Evolutionary conservation across 495 filamentous ascomycete species (phyloP).

Genomic region (Xylaria nigripes): DNA sequence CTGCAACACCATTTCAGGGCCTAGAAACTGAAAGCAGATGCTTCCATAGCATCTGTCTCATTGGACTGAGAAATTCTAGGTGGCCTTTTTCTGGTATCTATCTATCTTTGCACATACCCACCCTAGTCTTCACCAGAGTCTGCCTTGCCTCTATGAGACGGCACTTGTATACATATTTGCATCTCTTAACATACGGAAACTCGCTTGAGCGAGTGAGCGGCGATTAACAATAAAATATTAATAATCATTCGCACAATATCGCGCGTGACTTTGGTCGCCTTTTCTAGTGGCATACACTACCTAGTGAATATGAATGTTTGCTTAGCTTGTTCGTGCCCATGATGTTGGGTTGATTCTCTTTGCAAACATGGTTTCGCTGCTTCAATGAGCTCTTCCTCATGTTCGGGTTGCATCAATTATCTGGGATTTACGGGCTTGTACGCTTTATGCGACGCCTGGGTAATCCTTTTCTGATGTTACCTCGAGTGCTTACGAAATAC

Average conservation of each 20-base stretch:
- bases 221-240: conserved; percentile 22
- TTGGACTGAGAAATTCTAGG: conserved; percentile 11
- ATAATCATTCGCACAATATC: conserved; percentile 7
- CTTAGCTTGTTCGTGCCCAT: too few species aligned
- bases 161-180: conserved; percentile 28
- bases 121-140: conserved; percentile 16
- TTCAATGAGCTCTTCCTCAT: too few species aligned
- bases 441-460: too few species aligned
- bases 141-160: conserved; percentile 15
- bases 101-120: conserved; percentile 24
- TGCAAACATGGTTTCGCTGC: too few species aligned
- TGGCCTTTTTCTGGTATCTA: conserved; percentile 15
- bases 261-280: background rate
- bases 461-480: too few species aligned
- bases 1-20: conserved; percentile 9
- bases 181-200: conserved; percentile 8
- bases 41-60: conserved; percentile 8
- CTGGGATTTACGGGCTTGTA: too few species aligned
- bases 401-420: too few species aligned
- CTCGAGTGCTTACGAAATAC: too few species aligned
- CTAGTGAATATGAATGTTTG: background rate
- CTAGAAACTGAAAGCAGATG: conserved; percentile 1
- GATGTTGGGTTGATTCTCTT: too few species aligned
- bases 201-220: conserved; percentile 9
- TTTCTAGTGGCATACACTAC: background rate